Evolutionary conservation across 2,329 filamentous ascomycete species (phyloP).

Genomic region (Penicillium sp.): DNA sequence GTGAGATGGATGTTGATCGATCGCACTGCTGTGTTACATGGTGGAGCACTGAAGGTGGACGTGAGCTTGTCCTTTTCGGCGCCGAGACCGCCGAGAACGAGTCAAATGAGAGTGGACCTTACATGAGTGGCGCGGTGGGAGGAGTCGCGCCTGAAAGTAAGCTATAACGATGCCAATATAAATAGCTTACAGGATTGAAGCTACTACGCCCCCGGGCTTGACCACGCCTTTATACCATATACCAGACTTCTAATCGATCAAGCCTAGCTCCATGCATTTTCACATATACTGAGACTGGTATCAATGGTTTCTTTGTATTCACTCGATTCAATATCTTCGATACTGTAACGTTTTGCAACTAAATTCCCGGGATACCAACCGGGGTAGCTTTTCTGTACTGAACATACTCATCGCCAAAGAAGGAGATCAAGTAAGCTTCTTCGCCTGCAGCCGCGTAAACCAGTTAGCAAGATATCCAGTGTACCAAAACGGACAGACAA

Average conservation of each 20-base stretch:
- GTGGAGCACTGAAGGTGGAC: slow-evolving; percentile 71
- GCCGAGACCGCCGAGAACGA: slow-evolving; percentile 19
- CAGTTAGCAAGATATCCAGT: not conserved
- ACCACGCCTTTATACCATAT: slow-evolving; percentile 12
- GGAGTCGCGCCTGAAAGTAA: slow-evolving; percentile 45
- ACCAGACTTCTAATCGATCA: slow-evolving; percentile 4
- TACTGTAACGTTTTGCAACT: not conserved
- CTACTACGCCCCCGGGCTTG: slow-evolving; percentile 7
- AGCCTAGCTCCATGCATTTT: not conserved
- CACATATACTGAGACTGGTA: not conserved
- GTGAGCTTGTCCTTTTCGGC: slow-evolving; percentile 55
- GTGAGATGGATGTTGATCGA: slow-evolving; percentile 85
- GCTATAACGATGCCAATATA: slow-evolving; percentile 38
- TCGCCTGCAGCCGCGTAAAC: slow-evolving; percentile 55
- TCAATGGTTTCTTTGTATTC: not conserved
- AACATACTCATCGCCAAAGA: slow-evolving; percentile 81
- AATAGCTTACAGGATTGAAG: not conserved
- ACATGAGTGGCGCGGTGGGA: slow-evolving; percentile 57
- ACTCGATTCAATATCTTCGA: not conserved
- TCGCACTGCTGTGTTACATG: slow-evolving; percentile 76
- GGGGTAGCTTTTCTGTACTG: slow-evolving; percentile 68
- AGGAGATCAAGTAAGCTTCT: slow-evolving; percentile 71
- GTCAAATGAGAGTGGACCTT: slow-evolving; percentile 33
- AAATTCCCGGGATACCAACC: slow-evolving; percentile 78
- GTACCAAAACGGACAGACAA: slow-evolving; percentile 16